Base-by-base conservation (phyloP, 257 asterid species). In the Henckelia pumila region DNA sequence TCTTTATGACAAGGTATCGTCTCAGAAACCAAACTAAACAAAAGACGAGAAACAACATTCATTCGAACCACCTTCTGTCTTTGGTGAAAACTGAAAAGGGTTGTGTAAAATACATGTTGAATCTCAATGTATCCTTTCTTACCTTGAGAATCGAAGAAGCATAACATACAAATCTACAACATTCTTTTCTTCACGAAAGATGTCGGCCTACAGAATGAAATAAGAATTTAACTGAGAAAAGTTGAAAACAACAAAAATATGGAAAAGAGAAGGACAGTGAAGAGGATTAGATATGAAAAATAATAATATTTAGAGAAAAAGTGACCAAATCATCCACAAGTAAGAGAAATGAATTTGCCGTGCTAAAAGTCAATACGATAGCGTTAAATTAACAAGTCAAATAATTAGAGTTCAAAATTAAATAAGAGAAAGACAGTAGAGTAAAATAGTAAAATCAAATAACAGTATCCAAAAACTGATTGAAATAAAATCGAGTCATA, bases 61-160 rank as follows among this genome's bases (percentile, higher is more conserved):
- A 68, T 33, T 67, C 56, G 56, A 68, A 74, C 73, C 58, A 58
- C 33, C 28, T 29, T 73, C 53, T 70, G 78, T 61, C 61, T 57
- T 29, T 30, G 4, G 23, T 6, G 49, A 56, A 56, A 68, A 68
- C 19, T 6, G 49, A 56, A 56, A 68, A 68, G 49, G 59, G 28
- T 3, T 30, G 59, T 60, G 66, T 59, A 72, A 53, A 73, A 29
- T 59, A 67, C 63, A 59, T 61, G 23, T 23, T 9, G 40, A 78
- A 65, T 30, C 59, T 50, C 50, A 32, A 28, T 33, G 64, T 50
- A 64, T 73, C 68, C 66, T 56, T 63, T 69, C 95, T 88, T 84
- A 93, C 98, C 98, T 88, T 76, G 98, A 86, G 77, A 81, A 93
- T 66, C 98, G 75, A 50, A 93, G 95, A 29, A 93, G 97, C 98